A percentile compares a stretch with the other conserved stretches of the same genome.
phyloP scores from a whole-genome alignment of 306 rosid species.

The Cyamopsis tetragonoloba region DNA sequence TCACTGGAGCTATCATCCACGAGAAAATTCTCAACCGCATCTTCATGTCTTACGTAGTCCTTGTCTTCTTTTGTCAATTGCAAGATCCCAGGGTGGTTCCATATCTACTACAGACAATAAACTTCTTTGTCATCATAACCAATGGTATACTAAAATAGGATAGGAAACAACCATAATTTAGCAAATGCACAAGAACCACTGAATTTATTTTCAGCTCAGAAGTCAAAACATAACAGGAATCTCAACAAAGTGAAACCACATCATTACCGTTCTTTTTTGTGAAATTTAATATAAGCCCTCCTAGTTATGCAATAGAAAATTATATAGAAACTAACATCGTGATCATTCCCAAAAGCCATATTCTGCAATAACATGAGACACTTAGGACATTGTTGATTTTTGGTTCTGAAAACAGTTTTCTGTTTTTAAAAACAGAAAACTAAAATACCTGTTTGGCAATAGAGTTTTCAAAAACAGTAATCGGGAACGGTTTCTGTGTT shows the following conservation, averaged over 20 bases:
- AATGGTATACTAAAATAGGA: conserved; percentile 14
- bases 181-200: conserved; percentile 11
- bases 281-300: too few species aligned
- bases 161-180: conserved; percentile 16
- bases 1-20: conserved; percentile 94
- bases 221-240: conserved; percentile 1
- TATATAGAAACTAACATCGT: too few species aligned
- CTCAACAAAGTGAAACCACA: not conserved
- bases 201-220: conserved; percentile 2
- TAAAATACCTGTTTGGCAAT: too few species aligned
- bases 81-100: conserved; percentile 99
- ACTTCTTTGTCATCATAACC: conserved; percentile 13
- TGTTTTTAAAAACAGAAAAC: too few species aligned
- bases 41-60: conserved; percentile 63
- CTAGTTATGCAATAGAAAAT: too few species aligned
- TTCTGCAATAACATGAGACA: not conserved
- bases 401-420: too few species aligned
- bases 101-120: conserved; percentile 65
- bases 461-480: too few species aligned
- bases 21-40: conserved; percentile 78
- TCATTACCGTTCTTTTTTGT: too few species aligned
- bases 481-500: too few species aligned
- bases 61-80: conserved; percentile 83
- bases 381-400: too few species aligned
- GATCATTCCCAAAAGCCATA: not conserved